These are phyloP conservation scores for Coemansia sp. DNA, from an alignment of 192 early-diverging fungal genomes.

Conservation along the genomic window DNA sequence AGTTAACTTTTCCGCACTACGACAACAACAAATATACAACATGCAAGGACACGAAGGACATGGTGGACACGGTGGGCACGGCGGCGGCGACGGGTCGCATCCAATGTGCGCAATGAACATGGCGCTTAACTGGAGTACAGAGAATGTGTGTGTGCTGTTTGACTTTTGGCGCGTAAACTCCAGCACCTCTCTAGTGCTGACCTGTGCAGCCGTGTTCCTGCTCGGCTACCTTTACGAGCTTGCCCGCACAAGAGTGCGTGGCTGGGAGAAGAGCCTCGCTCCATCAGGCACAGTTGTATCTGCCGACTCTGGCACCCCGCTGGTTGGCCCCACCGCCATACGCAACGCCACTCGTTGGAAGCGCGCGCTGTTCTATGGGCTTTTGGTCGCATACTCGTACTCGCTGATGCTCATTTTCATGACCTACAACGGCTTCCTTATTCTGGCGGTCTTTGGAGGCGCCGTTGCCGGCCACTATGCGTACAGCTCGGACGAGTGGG, in stretches of 20 bases:
- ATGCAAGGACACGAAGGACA: constrained; percentile 55
- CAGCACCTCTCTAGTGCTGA: constrained; percentile 55
- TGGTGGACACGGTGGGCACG: constrained; percentile 48
- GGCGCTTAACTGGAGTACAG: constrained; percentile 73
- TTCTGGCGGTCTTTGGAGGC: constrained; percentile 64
- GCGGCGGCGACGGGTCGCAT: constrained; percentile 20
- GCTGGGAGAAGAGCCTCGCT: constrained; percentile 32
- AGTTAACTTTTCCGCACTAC: not conserved
- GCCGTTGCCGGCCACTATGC: constrained; percentile 65
- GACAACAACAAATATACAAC: too few species aligned
- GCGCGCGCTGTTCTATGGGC: constrained; percentile 64
- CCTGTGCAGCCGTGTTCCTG: constrained; percentile 57
- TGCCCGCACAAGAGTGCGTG: constrained; percentile 33
- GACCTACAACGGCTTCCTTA: constrained; percentile 80
- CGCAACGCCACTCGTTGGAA: constrained; percentile 54
- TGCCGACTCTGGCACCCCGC: constrained; percentile 17
- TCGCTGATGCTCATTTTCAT: constrained; percentile 81
- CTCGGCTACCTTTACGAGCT: constrained; percentile 48
- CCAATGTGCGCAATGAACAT: constrained; percentile 66
- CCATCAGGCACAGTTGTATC: constrained; percentile 11
- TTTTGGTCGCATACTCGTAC: constrained; percentile 67
- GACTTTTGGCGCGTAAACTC: constrained; percentile 71
- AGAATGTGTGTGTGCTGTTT: constrained; percentile 76
- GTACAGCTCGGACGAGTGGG: constrained; percentile 48
- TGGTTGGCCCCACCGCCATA: constrained; percentile 15